Evolutionary conservation across 2,329 filamentous ascomycete genomes (phyloP).

Genomic region (Cryphonectria radicalis): DNA sequence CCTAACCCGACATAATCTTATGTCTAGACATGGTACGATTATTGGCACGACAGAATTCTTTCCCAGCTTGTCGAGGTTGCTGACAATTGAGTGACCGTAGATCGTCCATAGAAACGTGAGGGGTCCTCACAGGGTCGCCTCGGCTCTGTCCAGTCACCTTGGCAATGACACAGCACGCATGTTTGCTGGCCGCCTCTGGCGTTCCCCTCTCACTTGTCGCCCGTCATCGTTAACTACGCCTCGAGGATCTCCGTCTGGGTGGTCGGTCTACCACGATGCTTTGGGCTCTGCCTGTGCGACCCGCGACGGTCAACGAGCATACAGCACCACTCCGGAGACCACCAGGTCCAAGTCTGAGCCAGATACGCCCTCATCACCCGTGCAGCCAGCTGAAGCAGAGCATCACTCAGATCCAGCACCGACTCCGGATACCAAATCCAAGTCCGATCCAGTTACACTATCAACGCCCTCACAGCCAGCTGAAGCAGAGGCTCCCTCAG

Average conservation of each 20-base stretch:
- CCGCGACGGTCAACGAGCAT: background rate
- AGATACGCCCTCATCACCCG: background rate
- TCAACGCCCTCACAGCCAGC: no score
- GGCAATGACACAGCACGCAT: background rate
- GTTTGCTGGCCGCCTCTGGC: background rate
- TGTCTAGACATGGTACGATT: background rate
- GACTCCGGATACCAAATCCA: background rate
- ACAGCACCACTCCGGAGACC: background rate
- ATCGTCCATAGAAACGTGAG: background rate
- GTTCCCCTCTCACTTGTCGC: background rate
- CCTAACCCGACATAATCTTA: background rate
- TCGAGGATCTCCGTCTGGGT: background rate
- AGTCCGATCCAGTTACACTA: background rate
- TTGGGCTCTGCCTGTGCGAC: background rate
- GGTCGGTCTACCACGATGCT: background rate
- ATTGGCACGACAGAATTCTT: background rate
- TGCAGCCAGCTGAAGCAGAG: background rate
- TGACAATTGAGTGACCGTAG: background rate
- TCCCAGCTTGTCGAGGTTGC: background rate
- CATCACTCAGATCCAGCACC: no score
- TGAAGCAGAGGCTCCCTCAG: no score
- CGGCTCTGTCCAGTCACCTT: background rate
- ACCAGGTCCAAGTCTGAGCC: background rate
- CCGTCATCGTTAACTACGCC: background rate
- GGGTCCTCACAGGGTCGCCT: background rate